A percentile compares a stretch with the other conserved stretches of the same genome.
Evolutionary conservation across 1,139 yeast genomes (phyloP).

Genomic region (Saccharomyces pastorianus): DNA sequence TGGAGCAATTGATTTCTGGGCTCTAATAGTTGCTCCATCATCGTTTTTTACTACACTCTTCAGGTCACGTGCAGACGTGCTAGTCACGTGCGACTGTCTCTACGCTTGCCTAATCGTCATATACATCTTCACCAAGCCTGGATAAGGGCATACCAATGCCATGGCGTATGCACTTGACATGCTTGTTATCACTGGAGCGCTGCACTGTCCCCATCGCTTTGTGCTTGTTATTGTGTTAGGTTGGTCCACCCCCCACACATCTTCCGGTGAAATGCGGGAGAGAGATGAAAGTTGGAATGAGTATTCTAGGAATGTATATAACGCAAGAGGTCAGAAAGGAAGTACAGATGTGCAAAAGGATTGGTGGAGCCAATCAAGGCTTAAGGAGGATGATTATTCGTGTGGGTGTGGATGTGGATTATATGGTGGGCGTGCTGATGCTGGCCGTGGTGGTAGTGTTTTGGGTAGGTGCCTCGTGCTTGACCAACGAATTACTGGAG

Average conservation of each 20-base stretch:
- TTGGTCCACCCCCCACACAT: neutral
- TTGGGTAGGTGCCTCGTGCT: constrained; percentile 83
- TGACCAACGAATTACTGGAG: constrained; percentile 67
- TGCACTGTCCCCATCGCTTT: neutral
- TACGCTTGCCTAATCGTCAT: neutral
- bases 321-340: neutral
- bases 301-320: neutral
- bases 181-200: neutral
- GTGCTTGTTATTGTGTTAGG: neutral
- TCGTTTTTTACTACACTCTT: neutral
- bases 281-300: neutral
- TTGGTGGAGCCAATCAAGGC: constrained; percentile 43
- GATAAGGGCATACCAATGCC: neutral
- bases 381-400: neutral
- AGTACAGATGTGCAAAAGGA: constrained; percentile 10
- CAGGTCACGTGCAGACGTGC: neutral
- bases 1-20: neutral
- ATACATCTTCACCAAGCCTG: neutral
- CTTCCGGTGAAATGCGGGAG: neutral
- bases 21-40: neutral
- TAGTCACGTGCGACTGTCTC: neutral
- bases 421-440: constrained; percentile 54
- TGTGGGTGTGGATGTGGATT: neutral
- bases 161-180: neutral
- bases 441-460: constrained; percentile 66